These are phyloP conservation scores for Henningerozyma blattae DNA, from an alignment of 805 yeast genomes.

Conservation along the genomic window DNA sequence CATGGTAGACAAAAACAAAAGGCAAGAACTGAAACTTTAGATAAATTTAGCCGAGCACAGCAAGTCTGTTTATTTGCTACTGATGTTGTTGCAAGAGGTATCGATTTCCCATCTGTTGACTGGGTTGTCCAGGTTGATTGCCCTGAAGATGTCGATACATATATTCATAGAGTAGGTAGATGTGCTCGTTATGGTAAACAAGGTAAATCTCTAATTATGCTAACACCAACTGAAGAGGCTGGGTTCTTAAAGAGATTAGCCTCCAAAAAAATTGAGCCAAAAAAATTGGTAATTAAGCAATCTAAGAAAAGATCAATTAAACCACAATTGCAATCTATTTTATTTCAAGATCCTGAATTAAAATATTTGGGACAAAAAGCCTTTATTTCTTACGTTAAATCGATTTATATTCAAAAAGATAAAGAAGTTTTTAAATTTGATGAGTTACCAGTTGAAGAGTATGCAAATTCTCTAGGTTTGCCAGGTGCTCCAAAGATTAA, in stretches of 20 bases:
- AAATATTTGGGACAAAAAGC: constrained; percentile 95
- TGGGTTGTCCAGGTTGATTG: constrained; percentile 93
- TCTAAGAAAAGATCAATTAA: constrained; percentile 61
- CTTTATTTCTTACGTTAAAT: constrained; percentile 79
- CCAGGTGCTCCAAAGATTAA: constrained; percentile 95
- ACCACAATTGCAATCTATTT: constrained; percentile 75
- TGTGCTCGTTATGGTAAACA: constrained; percentile 77
- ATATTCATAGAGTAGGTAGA: constrained; percentile 85
- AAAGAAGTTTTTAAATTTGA: constrained; percentile 74
- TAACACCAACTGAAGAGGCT: constrained; percentile 74
- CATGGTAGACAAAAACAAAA: constrained; percentile 88
- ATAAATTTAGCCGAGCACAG: constrained; percentile 65
- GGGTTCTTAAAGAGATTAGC: constrained; percentile 56
- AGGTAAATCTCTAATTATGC: constrained; percentile 73
- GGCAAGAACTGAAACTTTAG: constrained; percentile 74
- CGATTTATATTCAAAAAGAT: constrained; percentile 77
- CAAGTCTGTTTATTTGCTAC: constrained; percentile 80
- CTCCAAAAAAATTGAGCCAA: constrained; percentile 54
- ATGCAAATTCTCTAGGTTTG: constrained; percentile 78
- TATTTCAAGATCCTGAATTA: constrained; percentile 84
- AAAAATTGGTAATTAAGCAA: constrained; percentile 61
- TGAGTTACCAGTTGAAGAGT: constrained; percentile 67
- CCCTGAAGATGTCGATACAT: constrained; percentile 83
- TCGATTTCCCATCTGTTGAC: constrained; percentile 85
- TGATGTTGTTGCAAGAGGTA: constrained; percentile 84